Evolutionary conservation across 495 filamentous ascomycete genomes (phyloP).

Genomic region (Penicillium simplicissimum): DNA sequence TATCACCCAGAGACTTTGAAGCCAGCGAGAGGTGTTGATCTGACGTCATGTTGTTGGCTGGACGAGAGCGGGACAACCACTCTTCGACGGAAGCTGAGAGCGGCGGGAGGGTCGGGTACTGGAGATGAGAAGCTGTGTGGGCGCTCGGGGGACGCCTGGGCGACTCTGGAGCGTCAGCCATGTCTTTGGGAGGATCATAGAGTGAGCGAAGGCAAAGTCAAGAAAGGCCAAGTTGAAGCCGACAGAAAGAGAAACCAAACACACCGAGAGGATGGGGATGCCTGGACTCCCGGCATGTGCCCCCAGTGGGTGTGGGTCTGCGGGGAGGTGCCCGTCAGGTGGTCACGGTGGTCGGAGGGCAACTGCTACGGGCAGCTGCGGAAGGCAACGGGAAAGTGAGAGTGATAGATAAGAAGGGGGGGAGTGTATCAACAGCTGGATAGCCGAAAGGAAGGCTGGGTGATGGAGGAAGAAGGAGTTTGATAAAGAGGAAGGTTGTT

Average conservation of each 20-base stretch:
- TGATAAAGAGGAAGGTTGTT: neutral
- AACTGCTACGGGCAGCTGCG: slow-evolving; percentile 4
- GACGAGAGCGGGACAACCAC: slow-evolving; percentile 50
- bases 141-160: slow-evolving; percentile 33
- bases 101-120: slow-evolving; percentile 48
- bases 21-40: slow-evolving; percentile 24
- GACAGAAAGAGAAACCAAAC: slow-evolving; percentile 1
- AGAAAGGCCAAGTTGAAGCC: slow-evolving; percentile 7
- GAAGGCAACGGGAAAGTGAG: neutral
- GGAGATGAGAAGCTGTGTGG: slow-evolving; percentile 37
- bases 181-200: slow-evolving; percentile 24
- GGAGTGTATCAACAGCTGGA: neutral
- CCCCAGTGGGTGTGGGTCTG: slow-evolving; percentile 12
- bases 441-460: neutral
- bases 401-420: neutral
- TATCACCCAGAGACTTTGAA: slow-evolving; percentile 43
- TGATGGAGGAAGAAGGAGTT: neutral
- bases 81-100: slow-evolving; percentile 49
- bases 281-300: slow-evolving; percentile 11
- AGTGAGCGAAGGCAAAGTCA: slow-evolving; percentile 4
- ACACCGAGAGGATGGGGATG: slow-evolving; percentile 6
- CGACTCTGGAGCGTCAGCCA: slow-evolving; percentile 47
- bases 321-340: slow-evolving; percentile 13
- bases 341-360: slow-evolving; percentile 1
- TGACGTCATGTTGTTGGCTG: slow-evolving; percentile 46